Evolutionary conservation across 257 asterid genomes (phyloP).

Genomic region (Eustoma russellianum): DNA sequence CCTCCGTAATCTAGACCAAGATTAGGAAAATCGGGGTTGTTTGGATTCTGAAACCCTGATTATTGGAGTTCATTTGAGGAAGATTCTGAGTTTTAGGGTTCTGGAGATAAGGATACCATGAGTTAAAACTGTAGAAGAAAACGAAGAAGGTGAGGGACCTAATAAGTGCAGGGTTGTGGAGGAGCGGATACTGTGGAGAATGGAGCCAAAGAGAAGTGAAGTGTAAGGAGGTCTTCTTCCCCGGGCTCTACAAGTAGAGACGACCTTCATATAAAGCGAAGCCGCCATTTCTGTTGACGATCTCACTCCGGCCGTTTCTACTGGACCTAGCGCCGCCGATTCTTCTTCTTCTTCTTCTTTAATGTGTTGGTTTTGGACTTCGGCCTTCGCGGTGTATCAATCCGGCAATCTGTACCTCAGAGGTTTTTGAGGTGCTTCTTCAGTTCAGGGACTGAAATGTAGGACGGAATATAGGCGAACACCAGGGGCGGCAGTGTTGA

Average conservation of each 20-base stretch:
- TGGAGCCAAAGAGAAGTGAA: no score
- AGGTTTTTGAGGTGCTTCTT: no score
- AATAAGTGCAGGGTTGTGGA: conserved; percentile 19
- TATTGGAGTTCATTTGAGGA: conserved; percentile 6
- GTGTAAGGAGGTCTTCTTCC: conserved; percentile 3
- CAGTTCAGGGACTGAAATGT: no score
- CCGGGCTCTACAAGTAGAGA: neutral
- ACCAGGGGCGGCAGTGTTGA: no score
- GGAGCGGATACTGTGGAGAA: conserved; percentile 10
- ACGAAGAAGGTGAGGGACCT: conserved; percentile 19
- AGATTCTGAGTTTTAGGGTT: conserved; percentile 21
- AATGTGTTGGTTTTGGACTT: no score
- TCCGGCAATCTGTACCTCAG: no score
- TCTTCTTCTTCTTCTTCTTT: no score
- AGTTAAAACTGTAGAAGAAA: conserved; percentile 14
- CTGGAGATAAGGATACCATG: conserved; percentile 23
- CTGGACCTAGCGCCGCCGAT: no score
- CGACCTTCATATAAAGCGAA: neutral
- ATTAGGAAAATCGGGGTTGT: conserved; percentile 17
- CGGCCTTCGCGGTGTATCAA: no score
- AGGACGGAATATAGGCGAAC: no score
- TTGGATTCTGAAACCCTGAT: conserved; percentile 13
- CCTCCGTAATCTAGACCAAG: neutral
- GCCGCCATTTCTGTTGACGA: conserved; percentile 9
- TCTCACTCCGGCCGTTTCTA: no score